A percentile compares a stretch with the other conserved stretches of the same genome.
phyloP scores from a whole-genome alignment of 2,329 filamentous ascomycete genomes.

The Colletotrichum sp. region DNA sequence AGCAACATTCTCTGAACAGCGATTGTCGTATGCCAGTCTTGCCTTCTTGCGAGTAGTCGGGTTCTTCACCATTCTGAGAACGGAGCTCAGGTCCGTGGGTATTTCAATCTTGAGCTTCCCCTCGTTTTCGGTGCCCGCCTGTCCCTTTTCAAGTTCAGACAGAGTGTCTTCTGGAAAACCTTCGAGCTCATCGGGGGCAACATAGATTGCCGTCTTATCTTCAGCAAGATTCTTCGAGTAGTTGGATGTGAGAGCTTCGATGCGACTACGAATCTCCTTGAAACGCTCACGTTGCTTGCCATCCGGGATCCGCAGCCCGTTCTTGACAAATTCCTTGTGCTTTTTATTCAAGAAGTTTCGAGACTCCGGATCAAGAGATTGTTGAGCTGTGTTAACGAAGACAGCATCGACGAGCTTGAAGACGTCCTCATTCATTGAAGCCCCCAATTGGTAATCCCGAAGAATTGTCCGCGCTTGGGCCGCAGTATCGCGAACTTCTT shows the following conservation, averaged over 20 bases:
- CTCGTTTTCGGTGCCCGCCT: conserved; percentile 59
- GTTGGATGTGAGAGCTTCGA: neutral
- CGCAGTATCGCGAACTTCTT: neutral
- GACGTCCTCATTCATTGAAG: neutral
- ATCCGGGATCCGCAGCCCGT: neutral
- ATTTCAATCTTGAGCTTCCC: conserved; percentile 77
- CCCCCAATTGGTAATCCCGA: neutral
- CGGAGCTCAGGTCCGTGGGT: conserved; percentile 82
- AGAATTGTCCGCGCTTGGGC: neutral
- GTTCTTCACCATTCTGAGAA: conserved; percentile 76
- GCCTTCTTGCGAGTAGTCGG: conserved; percentile 59
- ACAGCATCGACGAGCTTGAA: conserved; percentile 1
- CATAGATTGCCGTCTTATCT: neutral
- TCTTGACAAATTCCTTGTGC: neutral
- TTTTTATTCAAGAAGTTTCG: neutral
- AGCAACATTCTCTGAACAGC: conserved; percentile 50
- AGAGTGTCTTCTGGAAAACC: conserved; percentile 32
- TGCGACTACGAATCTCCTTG: neutral
- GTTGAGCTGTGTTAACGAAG: accelerated
- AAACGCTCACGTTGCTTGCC: neutral
- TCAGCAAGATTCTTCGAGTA: neutral
- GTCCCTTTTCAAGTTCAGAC: conserved; percentile 70
- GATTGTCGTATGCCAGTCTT: neutral
- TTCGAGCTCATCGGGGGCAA: neutral
- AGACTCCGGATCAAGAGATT: neutral